Evolutionary conservation across 306 rosid genomes (phyloP).

Genomic region (Vicia villosa): DNA sequence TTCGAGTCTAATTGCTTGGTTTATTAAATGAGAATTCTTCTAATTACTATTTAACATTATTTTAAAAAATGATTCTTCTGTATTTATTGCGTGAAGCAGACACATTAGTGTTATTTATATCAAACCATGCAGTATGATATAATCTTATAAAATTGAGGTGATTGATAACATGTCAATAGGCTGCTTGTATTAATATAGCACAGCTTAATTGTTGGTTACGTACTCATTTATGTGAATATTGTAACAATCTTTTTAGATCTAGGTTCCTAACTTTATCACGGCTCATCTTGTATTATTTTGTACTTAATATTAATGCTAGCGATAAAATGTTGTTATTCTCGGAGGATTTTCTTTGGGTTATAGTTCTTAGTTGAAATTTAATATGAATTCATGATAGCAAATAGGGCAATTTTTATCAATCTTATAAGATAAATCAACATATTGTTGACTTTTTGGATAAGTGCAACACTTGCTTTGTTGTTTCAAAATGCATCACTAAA

Average conservation of each 20-base stretch:
- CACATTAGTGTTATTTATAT: constrained; percentile 21
- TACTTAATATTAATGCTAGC: background rate
- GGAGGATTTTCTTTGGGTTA: background rate
- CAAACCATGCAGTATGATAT: constrained; percentile 8
- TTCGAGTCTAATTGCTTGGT: too few species aligned
- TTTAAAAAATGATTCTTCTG: background rate
- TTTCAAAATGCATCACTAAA: too few species aligned
- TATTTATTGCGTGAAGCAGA: constrained; percentile 36
- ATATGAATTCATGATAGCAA: background rate
- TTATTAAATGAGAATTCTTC: background rate
- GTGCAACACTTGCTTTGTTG: too few species aligned
- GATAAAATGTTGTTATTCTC: constrained; percentile 28
- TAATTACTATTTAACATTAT: background rate
- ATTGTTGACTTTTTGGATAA: background rate
- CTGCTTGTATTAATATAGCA: constrained; percentile 30
- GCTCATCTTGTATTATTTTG: constrained; percentile 15
- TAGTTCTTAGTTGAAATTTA: background rate
- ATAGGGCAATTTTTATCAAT: background rate
- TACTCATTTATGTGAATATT: constrained; percentile 5
- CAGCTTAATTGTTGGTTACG: constrained; percentile 39
- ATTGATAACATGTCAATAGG: constrained; percentile 28
- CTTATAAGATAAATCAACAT: background rate
- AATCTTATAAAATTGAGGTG: constrained; percentile 10
- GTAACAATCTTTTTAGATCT: constrained; percentile 20
- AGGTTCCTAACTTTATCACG: constrained; percentile 26